Evolutionary conservation across 495 filamentous ascomycete genomes (phyloP).

Genomic region (Lophiostoma macrostomum): DNA sequence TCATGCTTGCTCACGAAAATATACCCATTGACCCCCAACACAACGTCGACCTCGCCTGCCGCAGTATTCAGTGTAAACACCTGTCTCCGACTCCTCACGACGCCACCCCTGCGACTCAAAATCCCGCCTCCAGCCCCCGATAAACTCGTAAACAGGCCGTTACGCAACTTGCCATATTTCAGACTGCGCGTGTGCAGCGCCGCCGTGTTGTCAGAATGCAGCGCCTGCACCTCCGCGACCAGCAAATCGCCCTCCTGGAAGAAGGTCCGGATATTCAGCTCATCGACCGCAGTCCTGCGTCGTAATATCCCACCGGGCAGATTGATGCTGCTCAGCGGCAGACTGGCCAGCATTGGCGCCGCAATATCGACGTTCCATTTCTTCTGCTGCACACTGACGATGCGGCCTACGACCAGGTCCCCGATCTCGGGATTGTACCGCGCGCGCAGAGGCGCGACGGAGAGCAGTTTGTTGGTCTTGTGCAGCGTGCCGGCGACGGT

Average conservation of each 20-base stretch:
- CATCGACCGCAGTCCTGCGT: slow-evolving; percentile 86
- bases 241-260: slow-evolving; percentile 88
- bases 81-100: slow-evolving; percentile 75
- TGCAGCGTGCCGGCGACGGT: slow-evolving; percentile 83
- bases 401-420: slow-evolving; percentile 89
- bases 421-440: slow-evolving; percentile 95
- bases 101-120: slow-evolving; percentile 55
- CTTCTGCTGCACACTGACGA: slow-evolving; percentile 82
- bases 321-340: slow-evolving; percentile 87
- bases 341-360: slow-evolving; percentile 71
- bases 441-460: slow-evolving; percentile 81
- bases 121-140: slow-evolving; percentile 70
- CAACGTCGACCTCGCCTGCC: slow-evolving; percentile 77
- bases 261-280: slow-evolving; percentile 89
- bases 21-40: slow-evolving; percentile 92
- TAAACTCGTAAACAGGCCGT: slow-evolving; percentile 83
- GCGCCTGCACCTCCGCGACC: slow-evolving; percentile 84
- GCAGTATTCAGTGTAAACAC: slow-evolving; percentile 74
- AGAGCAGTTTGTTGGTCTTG: slow-evolving; percentile 94
- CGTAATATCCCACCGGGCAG: slow-evolving; percentile 90
- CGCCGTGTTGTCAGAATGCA: slow-evolving; percentile 77
- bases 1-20: slow-evolving; percentile 85
- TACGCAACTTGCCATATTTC: slow-evolving; percentile 92
- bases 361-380: slow-evolving; percentile 94
- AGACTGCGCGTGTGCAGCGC: slow-evolving; percentile 83